Conservation (phyloP, 495 filamentous ascomycete genomes). For the Trichoderma asperelloides region DNA sequence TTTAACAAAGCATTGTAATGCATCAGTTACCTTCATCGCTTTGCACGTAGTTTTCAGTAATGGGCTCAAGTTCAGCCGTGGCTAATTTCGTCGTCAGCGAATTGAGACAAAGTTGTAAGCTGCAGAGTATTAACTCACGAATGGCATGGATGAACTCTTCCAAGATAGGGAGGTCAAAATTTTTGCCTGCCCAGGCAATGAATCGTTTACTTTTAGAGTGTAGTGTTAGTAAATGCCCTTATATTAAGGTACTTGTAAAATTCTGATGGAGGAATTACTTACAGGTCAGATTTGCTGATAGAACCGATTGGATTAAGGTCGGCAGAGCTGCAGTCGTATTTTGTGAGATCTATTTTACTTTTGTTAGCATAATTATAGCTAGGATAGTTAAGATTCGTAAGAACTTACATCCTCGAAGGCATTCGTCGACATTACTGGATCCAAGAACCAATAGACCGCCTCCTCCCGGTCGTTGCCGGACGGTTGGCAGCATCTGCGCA, state of each 20-base stretch:
- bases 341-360: conserved; percentile 16
- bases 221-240: not conserved
- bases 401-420: conserved; percentile 50
- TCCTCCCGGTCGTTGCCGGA: conserved; percentile 34
- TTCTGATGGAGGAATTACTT: not conserved
- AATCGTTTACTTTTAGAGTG: conserved; percentile 46
- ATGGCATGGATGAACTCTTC: conserved; percentile 66
- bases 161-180: conserved; percentile 65
- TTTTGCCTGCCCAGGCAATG: conserved; percentile 53
- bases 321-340: conserved; percentile 54
- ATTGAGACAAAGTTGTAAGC: conserved; percentile 43
- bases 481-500: conserved; percentile 55
- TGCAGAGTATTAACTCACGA: conserved; percentile 85
- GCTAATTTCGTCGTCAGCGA: conserved; percentile 48
- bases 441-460: conserved; percentile 34
- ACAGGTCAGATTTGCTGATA: conserved; percentile 55
- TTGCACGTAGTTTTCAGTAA: conserved; percentile 42
- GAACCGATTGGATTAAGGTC: conserved; percentile 67
- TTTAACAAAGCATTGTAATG: not conserved
- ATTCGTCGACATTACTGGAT: conserved; percentile 46
- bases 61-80: not conserved
- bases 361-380: not conserved
- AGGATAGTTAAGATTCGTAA: not conserved
- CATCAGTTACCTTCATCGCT: conserved; percentile 25
- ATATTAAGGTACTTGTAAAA: no score